Base-by-base conservation (phyloP, 495 filamentous ascomycete genomes). In the Parachaetomium inaequale region DNA sequence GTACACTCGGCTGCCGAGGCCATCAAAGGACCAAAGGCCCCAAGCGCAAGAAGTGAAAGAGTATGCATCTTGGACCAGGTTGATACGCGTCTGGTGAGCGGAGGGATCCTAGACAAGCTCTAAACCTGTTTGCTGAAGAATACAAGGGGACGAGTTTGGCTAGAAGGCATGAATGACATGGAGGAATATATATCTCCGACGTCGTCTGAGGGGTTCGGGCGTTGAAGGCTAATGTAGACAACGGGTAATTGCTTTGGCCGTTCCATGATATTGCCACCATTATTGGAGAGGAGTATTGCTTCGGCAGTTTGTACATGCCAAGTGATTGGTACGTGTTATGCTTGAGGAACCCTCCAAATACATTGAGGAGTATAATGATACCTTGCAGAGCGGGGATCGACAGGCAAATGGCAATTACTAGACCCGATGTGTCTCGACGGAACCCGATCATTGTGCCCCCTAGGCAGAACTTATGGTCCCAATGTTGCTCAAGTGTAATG, bases 1-100 rank as follows among this genome's bases (percentile, higher is more conserved):
- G 69, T 75, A 66, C 77, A 79, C 58, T 71, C 68, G 29, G 71
- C 71, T 2, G 59, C 62, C 0, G 25, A 15, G 28, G 32, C 12
- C 3, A 47, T 12, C 40, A 51, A 10, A 26, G 57, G 56, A 1
- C n/a, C 58, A 49, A 65, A 0, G 26, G 53, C 53, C 8, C 25
- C 46, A 26, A 61, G 25, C 34, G 54, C 38, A 3, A 60, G n/a
- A 15, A 62, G 46, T 0, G 23, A 29, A 11, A 57, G 26, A 23
- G 29, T 25, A 36, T 56, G 31, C 56, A 59, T 59, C 2, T 0
- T 50, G 43, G 21, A 5, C 17, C 0, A 7, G 3, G 47, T 2
- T 19, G 14, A 28, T 19, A 29, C 17, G 47, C 6, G 26, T 12
- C 17, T 19, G 10, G 28, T n/a, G 7, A 21, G 23, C 3, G 36